phyloP scores from a whole-genome alignment of 2,329 filamentous ascomycete genomes.

The Neonectria faginata region DNA sequence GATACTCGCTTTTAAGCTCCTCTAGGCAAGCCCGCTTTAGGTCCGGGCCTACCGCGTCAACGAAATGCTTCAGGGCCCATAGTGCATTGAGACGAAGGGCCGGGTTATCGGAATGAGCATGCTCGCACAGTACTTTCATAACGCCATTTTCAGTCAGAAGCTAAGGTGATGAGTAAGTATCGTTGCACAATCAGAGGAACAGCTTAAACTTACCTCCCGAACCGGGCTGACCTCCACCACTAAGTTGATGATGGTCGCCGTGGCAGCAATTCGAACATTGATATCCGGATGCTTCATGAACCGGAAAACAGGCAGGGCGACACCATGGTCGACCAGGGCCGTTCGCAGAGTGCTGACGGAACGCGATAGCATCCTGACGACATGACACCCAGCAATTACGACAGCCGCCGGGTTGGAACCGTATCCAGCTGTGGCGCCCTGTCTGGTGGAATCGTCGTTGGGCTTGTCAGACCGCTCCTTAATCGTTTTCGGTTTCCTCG shows the following conservation, averaged over 20 bases:
- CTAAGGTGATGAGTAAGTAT: constrained; percentile 56
- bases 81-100: constrained; percentile 85
- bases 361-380: constrained; percentile 82
- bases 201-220: constrained; percentile 74
- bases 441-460: constrained; percentile 48
- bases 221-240: constrained; percentile 91
- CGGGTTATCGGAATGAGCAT: constrained; percentile 85
- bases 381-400: constrained; percentile 86
- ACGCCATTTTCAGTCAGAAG: constrained; percentile 79
- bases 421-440: constrained; percentile 60
- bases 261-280: constrained; percentile 87
- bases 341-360: constrained; percentile 88
- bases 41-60: constrained; percentile 76
- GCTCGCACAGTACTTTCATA: constrained; percentile 81
- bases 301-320: constrained; percentile 80
- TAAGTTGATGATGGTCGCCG: constrained; percentile 85
- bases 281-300: constrained; percentile 80
- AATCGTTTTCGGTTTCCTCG: constrained; percentile 60
- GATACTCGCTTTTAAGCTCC: constrained; percentile 81
- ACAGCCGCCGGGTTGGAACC: constrained; percentile 81
- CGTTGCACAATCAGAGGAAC: no score
- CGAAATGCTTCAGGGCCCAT: constrained; percentile 94
- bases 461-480: constrained; percentile 58
- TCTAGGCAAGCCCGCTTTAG: constrained; percentile 83
- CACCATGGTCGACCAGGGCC: constrained; percentile 85